Base-by-base conservation (phyloP, 106 monocot species). In the Phalaenopsis equestris region DNA sequence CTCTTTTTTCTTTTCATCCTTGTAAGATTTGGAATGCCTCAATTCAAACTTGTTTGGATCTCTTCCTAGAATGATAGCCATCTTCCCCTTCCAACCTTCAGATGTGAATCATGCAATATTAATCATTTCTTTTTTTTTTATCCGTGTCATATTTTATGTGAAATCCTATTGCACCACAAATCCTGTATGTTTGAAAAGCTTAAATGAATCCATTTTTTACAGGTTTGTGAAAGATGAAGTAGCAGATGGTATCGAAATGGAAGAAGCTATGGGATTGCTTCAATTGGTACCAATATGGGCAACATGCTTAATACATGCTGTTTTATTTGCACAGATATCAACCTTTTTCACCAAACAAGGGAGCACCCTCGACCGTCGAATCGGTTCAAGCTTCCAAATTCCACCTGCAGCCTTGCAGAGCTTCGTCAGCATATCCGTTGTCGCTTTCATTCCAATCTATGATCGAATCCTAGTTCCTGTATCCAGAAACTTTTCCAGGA, bases 341-440 rank as follows among this genome's bases (percentile, higher is more conserved):
- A 75, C 75, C 41, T 75, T 75, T 74, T 75, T 75, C 45, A 75
- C 75, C 42, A 75, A 75, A 43, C 75, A 75, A 75, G 75, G 43
- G 18, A 12, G 17, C 42, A 75, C 75, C 3, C 14, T 75, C 17
- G 42, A 75, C 43, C 4, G 43, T 0, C 43, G 75, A 19, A 75
- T 75, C 5, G 75, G 75, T 19, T 43, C 75, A 19, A 75, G 18
- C 75, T 75, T 75, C 75, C 75, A 75, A 45, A 18, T 75, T 43
- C 75, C 75, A 43, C 75, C 43, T 42, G 75, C 43, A 19, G 43
- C 43, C 6, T 36, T 43, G 17, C 43, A 75, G 75, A 75, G 75
- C 75, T 42, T 75, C 16, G 45, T 43, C 17, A 5, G 3, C 17
- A 19, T 45, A 11, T 23, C 75, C 43, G 45, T 75, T 43, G 36